Conservation (phyloP, 2,329 filamentous ascomycete genomes). For the Fusarium sp. region DNA sequence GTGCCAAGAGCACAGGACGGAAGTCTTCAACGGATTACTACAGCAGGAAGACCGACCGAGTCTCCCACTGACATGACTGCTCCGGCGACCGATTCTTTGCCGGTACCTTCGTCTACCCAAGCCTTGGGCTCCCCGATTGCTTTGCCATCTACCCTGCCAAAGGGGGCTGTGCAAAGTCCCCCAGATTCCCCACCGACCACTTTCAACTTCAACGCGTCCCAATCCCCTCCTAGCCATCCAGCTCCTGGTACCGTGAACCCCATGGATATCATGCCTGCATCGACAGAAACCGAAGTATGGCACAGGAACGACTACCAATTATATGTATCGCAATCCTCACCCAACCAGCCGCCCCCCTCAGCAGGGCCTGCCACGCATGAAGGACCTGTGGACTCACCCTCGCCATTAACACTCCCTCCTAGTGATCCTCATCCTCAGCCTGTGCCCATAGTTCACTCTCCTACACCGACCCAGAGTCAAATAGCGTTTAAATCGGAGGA, state of each 20-base stretch:
- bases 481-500: slow-evolving; percentile 32
- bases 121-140: slow-evolving; percentile 38
- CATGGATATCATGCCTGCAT: slow-evolving; percentile 62
- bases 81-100: slow-evolving; percentile 23
- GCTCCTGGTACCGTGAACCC: slow-evolving; percentile 62
- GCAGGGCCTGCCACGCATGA: slow-evolving; percentile 20
- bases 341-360: slow-evolving; percentile 23
- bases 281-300: slow-evolving; percentile 51
- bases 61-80: slow-evolving; percentile 46
- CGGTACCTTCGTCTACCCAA: slow-evolving; percentile 21
- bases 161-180: slow-evolving; percentile 36
- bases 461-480: slow-evolving; percentile 41
- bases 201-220: slow-evolving; percentile 38
- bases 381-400: slow-evolving; percentile 38
- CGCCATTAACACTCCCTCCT: slow-evolving; percentile 39
- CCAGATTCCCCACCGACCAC: slow-evolving; percentile 41
- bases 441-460: slow-evolving; percentile 43
- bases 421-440: slow-evolving; percentile 30
- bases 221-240: slow-evolving; percentile 48
- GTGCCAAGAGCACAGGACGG: slow-evolving; percentile 20
- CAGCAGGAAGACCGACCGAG: slow-evolving; percentile 39
- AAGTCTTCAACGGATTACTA: slow-evolving; percentile 39
- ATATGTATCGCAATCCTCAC: slow-evolving; percentile 43
- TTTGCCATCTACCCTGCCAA: slow-evolving; percentile 23
- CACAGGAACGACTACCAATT: slow-evolving; percentile 52